A percentile compares a stretch with the other conserved stretches of the same genome.
phyloP scores from a whole-genome alignment of 1,139 yeast genomes.

The Wickerhamiella infanticola region DNA sequence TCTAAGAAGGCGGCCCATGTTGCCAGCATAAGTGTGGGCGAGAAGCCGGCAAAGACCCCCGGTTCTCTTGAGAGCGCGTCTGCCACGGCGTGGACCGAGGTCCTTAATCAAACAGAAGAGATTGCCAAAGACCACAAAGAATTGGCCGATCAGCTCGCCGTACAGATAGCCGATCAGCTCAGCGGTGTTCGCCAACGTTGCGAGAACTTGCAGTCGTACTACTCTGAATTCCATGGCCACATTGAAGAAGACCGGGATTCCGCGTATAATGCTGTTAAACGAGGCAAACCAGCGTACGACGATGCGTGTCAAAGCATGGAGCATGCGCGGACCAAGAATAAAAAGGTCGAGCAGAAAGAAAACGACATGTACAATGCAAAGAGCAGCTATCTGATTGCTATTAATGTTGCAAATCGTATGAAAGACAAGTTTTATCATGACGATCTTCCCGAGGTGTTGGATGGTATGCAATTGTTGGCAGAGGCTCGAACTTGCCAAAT shows the following conservation, averaged over 20 bases:
- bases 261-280: constrained; percentile 50
- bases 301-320: constrained; percentile 70
- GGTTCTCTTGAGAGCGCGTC: constrained; percentile 88
- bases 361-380: constrained; percentile 75
- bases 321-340: constrained; percentile 54
- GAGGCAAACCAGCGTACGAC: constrained; percentile 65
- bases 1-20: constrained; percentile 60
- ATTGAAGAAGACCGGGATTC: constrained; percentile 42
- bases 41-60: constrained; percentile 78
- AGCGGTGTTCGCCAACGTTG: constrained; percentile 38
- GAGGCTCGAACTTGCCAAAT: constrained; percentile 61
- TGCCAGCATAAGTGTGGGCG: constrained; percentile 72
- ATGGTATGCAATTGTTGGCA: constrained; percentile 69
- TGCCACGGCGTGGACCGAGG: constrained; percentile 89
- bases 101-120: constrained; percentile 69
- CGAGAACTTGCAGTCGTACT: constrained; percentile 38
- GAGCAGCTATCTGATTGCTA: constrained; percentile 64
- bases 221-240: constrained; percentile 44
- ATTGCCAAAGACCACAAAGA: constrained; percentile 53
- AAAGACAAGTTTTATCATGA: constrained; percentile 89
- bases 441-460: constrained; percentile 83
- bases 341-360: constrained; percentile 46
- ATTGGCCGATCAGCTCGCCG: constrained; percentile 46
- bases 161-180: constrained; percentile 50
- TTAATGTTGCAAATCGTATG: constrained; percentile 73